Percentiles rank a stretch among this genome's conserved stretches.
Evolutionary conservation across 495 filamentous ascomycete species (phyloP).

Genomic region (Podospora anserina): DNA sequence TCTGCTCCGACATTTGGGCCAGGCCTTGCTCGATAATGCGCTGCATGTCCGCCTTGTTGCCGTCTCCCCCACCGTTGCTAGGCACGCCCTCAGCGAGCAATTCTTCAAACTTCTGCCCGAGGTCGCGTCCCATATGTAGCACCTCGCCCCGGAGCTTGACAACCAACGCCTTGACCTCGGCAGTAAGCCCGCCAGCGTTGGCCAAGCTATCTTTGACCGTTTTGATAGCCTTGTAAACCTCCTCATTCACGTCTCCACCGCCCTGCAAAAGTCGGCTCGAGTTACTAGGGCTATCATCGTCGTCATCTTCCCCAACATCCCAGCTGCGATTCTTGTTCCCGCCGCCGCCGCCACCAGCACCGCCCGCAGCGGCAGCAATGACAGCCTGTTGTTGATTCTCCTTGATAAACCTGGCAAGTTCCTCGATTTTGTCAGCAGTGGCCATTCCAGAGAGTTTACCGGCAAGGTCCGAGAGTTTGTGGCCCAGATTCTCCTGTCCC

Average conservation of each 20-base stretch:
- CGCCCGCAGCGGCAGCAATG: conserved; percentile 38
- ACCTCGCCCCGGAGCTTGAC: conserved; percentile 89
- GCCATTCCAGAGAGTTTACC: conserved; percentile 53
- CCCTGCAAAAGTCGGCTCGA: conserved; percentile 32
- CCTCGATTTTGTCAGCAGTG: conserved; percentile 76
- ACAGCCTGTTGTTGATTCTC: conserved; percentile 59
- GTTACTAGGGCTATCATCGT: conserved; percentile 22
- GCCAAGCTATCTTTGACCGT: conserved; percentile 84
- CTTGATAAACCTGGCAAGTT: conserved; percentile 73
- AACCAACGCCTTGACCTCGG: conserved; percentile 84
- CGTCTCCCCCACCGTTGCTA: conserved; percentile 39
- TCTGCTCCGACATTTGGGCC: conserved; percentile 72
- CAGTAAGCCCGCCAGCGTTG: conserved; percentile 78
- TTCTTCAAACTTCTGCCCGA: conserved; percentile 78
- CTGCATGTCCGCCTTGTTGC: conserved; percentile 66
- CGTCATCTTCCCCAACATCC: conserved; percentile 47
- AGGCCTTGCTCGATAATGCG: conserved; percentile 76
- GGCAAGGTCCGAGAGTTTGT: conserved; percentile 65
- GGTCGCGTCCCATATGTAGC: conserved; percentile 84
- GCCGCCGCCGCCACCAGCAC: conserved; percentile 22
- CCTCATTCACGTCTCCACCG: conserved; percentile 51
- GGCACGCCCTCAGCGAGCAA: conserved; percentile 43
- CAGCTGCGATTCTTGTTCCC: conserved; percentile 40
- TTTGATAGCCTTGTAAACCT: conserved; percentile 71
- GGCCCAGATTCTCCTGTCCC: conserved; percentile 75